Conservation (phyloP, 306 rosid genomes). For the Pueraria montana region DNA sequence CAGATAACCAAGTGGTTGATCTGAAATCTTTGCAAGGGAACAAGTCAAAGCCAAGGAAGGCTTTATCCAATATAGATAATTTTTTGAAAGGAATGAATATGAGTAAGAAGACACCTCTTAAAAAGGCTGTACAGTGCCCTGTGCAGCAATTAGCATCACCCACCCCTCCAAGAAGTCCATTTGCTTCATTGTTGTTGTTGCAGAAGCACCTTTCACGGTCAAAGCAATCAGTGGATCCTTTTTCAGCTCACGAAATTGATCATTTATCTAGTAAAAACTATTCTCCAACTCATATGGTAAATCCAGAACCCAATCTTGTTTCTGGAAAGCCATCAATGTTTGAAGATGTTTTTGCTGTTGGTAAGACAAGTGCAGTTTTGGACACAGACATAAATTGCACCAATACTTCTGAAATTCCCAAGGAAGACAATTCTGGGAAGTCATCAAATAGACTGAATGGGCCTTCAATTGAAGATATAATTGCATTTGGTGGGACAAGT, state of each 20-base stretch:
- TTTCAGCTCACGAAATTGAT: constrained; percentile 67
- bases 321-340: constrained; percentile 47
- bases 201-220: constrained; percentile 61
- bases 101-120: constrained; percentile 52
- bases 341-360: constrained; percentile 45
- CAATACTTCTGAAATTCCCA: constrained; percentile 40
- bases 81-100: constrained; percentile 50
- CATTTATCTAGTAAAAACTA: constrained; percentile 46
- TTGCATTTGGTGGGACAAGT: constrained; percentile 43
- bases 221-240: constrained; percentile 65
- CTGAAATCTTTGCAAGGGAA: constrained; percentile 57
- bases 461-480: constrained; percentile 36
- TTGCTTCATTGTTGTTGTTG: constrained; percentile 59
- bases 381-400: constrained; percentile 39
- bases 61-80: constrained; percentile 59
- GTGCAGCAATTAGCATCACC: constrained; percentile 64
- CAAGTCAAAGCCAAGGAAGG: constrained; percentile 59
- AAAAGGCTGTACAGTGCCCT: constrained; percentile 48
- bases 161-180: constrained; percentile 79
- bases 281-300: constrained; percentile 35
- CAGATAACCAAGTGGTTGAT: constrained; percentile 53
- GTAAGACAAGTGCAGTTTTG: constrained; percentile 39
- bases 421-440: constrained; percentile 41
- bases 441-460: constrained; percentile 43
- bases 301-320: constrained; percentile 50